Conservation (phyloP, 768 basidiomycete genomes). For the Suillus americanus region DNA sequence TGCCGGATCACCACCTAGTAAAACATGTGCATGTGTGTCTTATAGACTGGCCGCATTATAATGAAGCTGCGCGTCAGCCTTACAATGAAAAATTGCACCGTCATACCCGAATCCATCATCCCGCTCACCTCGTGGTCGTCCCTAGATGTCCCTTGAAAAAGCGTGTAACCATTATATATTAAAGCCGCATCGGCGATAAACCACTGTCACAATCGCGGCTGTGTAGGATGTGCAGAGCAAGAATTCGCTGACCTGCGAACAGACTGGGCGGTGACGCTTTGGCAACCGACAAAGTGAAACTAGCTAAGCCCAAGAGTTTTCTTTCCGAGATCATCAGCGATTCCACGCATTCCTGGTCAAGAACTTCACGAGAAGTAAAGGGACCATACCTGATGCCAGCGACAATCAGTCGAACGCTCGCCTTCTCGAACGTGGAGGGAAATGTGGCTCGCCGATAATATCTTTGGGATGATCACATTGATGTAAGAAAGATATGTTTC, state of each 20-base stretch:
- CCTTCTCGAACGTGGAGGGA: not conserved
- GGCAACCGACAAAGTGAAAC: not conserved
- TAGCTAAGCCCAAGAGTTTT: constrained; percentile 5
- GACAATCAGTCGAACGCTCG: not conserved
- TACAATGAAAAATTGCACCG: constrained; percentile 14
- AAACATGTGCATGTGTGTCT: not conserved
- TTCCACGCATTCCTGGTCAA: constrained; percentile 5
- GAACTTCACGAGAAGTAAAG: constrained; percentile 11
- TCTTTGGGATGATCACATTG: constrained; percentile 5
- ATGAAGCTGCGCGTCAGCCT: too few species aligned
- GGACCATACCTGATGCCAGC: constrained; percentile 1
- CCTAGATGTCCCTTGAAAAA: constrained; percentile 7
- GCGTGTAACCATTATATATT: constrained; percentile 11
- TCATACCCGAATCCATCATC: constrained; percentile 9
- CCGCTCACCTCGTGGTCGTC: constrained; percentile 2
- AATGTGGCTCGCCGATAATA: constrained; percentile 14
- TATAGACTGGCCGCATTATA: too few species aligned
- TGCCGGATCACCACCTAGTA: not conserved
- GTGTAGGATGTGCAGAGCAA: not conserved
- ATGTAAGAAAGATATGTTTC: not conserved
- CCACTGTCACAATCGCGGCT: constrained; percentile 6
- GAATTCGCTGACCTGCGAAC: constrained; percentile 3
- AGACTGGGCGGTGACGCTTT: constrained; percentile 3
- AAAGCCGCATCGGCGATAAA: constrained; percentile 13
- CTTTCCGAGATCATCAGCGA: constrained; percentile 6